Evolutionary conservation across 2,329 filamentous ascomycete genomes (phyloP), one percentile per base, ranked within the genome.

Genomic region (Monilinia polystroma): DNA sequence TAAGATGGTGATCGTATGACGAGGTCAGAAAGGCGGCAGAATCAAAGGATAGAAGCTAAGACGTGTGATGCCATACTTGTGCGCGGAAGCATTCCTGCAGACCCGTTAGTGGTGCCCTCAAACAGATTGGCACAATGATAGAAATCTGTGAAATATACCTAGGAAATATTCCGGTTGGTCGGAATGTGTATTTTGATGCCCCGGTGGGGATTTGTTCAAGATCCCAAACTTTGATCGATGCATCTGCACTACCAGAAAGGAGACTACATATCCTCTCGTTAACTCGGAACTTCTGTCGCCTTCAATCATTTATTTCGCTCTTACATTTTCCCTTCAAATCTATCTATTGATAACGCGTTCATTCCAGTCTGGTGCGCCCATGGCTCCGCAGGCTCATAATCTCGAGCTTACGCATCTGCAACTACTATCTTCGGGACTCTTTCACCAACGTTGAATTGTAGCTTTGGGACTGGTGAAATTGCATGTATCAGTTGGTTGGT

Each of bases 181-280:
- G 82, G 73, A 84, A 88, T 23, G 76, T 82, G 73, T 82, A 82
- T 77, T 77, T 41, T 52, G 59, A 68, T 69, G 67, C 56, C 10
- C 66, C 66, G 20, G 67, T 76, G 69, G 80, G 77, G 68, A 81
- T 80, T 60, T 84, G 80, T 73, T 96, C 90, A 8, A 97, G 84
- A 78, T 97, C 89, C 93, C 93, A 97, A 56, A 97, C 80, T 71
- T 88, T 90, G 74, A 97, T 87, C 0, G 90, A 90, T 12, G 90
- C 91, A 75, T 97, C 92, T 5, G 91, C 89, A 41, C 93, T 93
- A 4, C 92, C 94, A 0, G 93, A 96, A 2, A 97, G 79, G 69
- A 97, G 83, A 71, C 91, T 90, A 73, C 29, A 56, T 38, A 16
- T 63, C 32, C 14, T 63, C 32, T 54, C 26, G 32, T 63, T 20